These are phyloP conservation scores for Prunus padus DNA, from an alignment of 306 rosid genomes.

Conservation along the genomic window DNA sequence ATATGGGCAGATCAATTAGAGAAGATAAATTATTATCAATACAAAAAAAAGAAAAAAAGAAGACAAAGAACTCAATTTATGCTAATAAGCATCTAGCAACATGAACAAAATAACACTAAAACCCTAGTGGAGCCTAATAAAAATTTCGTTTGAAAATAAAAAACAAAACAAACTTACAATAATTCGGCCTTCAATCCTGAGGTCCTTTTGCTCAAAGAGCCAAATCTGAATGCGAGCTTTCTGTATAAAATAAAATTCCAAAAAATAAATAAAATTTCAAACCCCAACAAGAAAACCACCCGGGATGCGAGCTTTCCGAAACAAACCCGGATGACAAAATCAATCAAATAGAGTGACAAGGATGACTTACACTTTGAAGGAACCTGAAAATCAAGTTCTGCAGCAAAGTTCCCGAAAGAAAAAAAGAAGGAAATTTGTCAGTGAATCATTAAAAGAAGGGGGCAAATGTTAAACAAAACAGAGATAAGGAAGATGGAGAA, in stretches of 20 bases:
- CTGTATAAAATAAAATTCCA: constrained; percentile 28
- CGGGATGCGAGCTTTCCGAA: not conserved
- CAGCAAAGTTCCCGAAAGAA: not conserved
- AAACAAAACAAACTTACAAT: constrained; percentile 45
- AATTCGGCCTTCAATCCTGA: constrained; percentile 82
- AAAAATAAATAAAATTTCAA: not conserved
- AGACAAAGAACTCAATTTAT: not conserved
- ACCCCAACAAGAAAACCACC: not conserved
- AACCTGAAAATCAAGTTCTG: constrained; percentile 92
- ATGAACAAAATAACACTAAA: not conserved
- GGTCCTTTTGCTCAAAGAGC: constrained; percentile 83
- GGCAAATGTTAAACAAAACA: not conserved
- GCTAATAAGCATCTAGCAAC: not conserved
- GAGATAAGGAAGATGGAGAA: not conserved
- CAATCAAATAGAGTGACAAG: not conserved
- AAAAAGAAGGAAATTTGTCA: constrained; percentile 16
- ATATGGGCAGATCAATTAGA: not conserved
- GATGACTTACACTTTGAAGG: constrained; percentile 74
- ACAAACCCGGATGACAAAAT: not conserved
- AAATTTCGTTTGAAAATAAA: not conserved
- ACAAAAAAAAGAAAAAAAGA: too few species aligned
- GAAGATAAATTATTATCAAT: not conserved
- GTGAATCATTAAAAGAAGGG: not conserved
- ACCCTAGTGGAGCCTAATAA: not conserved
- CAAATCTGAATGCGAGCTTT: constrained; percentile 90